Conservation (phyloP, 2,329 filamentous ascomycete species). For the Thelonectria rubi region DNA sequence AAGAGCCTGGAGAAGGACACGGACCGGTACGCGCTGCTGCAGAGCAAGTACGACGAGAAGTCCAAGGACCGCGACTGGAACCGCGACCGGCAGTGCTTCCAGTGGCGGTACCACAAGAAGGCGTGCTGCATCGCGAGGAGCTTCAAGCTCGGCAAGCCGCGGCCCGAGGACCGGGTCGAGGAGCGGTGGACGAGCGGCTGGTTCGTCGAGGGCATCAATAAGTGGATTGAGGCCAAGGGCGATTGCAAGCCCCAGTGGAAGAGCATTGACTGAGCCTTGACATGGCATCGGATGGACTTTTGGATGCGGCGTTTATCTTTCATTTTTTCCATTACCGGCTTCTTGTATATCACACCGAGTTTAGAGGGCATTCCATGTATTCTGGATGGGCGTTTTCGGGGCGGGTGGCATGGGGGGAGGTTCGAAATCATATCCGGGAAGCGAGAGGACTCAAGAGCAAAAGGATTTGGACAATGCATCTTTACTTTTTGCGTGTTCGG, state of each 20-base stretch:
- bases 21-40: constrained; percentile 43
- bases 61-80: constrained; percentile 38
- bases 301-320: constrained; percentile 18
- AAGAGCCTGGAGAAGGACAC: constrained; percentile 41
- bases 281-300: background rate
- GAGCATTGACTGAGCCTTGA: constrained; percentile 39
- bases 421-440: background rate
- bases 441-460: background rate
- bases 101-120: constrained; percentile 57
- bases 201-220: constrained; percentile 57
- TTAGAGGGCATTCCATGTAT: background rate
- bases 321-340: constrained; percentile 8
- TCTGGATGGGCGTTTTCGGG: constrained; percentile 11
- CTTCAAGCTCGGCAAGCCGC: constrained; percentile 56
- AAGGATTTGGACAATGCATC: background rate
- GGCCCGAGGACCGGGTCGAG: constrained; percentile 43
- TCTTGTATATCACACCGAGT: background rate
- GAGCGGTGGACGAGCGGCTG: constrained; percentile 54
- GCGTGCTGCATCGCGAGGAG: constrained; percentile 54
- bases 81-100: constrained; percentile 54
- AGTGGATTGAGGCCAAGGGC: constrained; percentile 57
- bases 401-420: background rate
- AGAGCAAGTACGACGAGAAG: constrained; percentile 40
- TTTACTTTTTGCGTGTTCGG: too few relatives aligned
- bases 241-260: constrained; percentile 56